Percentiles rank a stretch among this genome's conserved stretches.
Conservation (phyloP, 306 rosid species). For the Citrullus colocynthis region DNA sequence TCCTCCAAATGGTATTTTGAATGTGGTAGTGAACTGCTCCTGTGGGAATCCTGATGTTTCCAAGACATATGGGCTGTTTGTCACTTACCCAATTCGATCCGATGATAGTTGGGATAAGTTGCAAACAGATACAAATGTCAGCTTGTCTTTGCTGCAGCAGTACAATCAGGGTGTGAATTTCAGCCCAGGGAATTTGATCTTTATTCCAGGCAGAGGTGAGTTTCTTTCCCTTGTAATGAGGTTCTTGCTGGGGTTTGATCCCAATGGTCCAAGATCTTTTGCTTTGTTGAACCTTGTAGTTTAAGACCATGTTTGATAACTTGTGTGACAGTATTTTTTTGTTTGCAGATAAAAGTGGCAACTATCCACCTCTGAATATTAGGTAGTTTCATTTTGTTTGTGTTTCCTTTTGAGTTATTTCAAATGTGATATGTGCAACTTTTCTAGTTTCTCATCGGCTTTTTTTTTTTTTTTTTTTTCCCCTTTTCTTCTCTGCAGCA, state of each 20-base stretch:
- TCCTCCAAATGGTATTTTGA: slow-evolving; percentile 17
- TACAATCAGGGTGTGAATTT: slow-evolving; percentile 46
- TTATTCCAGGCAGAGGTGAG: slow-evolving; percentile 57
- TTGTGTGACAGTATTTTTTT: neutral
- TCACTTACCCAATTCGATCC: slow-evolving; percentile 44
- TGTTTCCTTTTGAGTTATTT: neutral
- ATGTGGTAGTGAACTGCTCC: slow-evolving; percentile 45
- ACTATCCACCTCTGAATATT: slow-evolving; percentile 26
- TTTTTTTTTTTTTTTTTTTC: neutral
- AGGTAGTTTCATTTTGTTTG: slow-evolving; percentile 34
- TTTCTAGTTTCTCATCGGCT: slow-evolving; percentile 5
- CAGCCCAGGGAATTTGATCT: slow-evolving; percentile 27
- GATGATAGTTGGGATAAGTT: slow-evolving; percentile 21
- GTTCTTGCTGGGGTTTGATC: neutral
- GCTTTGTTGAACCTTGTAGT: neutral
- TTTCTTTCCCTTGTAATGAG: neutral
- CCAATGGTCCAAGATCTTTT: neutral
- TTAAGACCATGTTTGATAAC: neutral
- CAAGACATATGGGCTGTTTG: slow-evolving; percentile 45
- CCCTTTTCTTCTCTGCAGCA: slow-evolving; percentile 42
- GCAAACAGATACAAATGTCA: slow-evolving; percentile 5
- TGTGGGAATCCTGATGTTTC: slow-evolving; percentile 52
- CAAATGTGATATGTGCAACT: neutral
- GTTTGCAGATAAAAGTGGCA: slow-evolving; percentile 43
- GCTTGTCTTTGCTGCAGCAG: slow-evolving; percentile 23